These are phyloP conservation scores for Chrysoporthe deuterocubensis DNA, from an alignment of 2,329 filamentous ascomycete species.

Conservation along the genomic window DNA sequence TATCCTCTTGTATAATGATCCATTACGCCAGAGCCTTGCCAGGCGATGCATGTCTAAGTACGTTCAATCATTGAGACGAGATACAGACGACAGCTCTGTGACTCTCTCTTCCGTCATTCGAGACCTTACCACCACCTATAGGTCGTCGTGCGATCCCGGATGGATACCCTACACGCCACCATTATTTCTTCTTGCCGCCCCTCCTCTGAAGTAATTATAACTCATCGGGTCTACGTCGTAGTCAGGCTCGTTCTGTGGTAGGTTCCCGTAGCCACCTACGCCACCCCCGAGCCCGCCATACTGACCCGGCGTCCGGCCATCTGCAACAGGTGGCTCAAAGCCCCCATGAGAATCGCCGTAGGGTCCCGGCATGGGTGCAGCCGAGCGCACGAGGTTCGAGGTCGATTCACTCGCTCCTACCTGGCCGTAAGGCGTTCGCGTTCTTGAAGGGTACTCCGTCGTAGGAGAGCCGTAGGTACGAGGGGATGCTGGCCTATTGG, in stretches of 20 bases:
- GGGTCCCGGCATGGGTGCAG: slow-evolving; percentile 27
- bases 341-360: slow-evolving; percentile 32
- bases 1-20: background rate
- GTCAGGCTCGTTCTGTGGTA: slow-evolving; percentile 57
- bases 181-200: slow-evolving; percentile 23
- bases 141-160: background rate
- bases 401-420: slow-evolving; percentile 24
- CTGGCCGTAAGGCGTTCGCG: slow-evolving; percentile 25
- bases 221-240: slow-evolving; percentile 48
- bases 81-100: background rate
- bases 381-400: slow-evolving; percentile 27
- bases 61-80: slow-evolving; percentile 13
- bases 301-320: slow-evolving; percentile 40
- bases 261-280: slow-evolving; percentile 61
- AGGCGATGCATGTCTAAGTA: slow-evolving; percentile 15
- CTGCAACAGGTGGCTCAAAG: slow-evolving; percentile 32
- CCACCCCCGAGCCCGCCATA: slow-evolving; percentile 61
- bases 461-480: slow-evolving; percentile 25
- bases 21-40: slow-evolving; percentile 20
- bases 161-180: slow-evolving; percentile 8
- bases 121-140: background rate
- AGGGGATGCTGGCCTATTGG: slow-evolving; percentile 13
- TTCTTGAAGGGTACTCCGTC: slow-evolving; percentile 27
- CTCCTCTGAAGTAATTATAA: slow-evolving; percentile 62
- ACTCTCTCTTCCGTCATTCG: background rate